Evolutionary conservation across 257 asterid species (phyloP).

Genomic region (Solanum dulcamara): DNA sequence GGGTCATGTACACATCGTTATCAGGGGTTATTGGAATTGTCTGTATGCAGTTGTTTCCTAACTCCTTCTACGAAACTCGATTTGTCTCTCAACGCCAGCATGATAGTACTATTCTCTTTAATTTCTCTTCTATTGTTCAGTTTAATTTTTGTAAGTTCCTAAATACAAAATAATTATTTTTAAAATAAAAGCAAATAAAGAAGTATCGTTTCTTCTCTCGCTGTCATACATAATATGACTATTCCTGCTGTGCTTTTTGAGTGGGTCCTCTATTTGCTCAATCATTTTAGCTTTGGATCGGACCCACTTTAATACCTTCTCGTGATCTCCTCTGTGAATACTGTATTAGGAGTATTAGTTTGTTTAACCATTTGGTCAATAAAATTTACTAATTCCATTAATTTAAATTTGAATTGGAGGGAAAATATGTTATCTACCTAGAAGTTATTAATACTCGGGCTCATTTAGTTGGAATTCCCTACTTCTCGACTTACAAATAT

Average conservation of each 20-base stretch:
- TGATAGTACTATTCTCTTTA: background rate
- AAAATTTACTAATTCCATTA: background rate
- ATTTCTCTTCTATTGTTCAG: too few species aligned
- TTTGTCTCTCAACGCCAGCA: background rate
- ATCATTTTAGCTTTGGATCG: background rate
- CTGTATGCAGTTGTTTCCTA: conserved; percentile 7
- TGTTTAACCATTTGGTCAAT: rapidly evolving
- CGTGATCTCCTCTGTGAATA: background rate
- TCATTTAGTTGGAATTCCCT: background rate
- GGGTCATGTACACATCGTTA: conserved; percentile 26
- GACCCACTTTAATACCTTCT: background rate
- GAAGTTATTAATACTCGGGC: background rate
- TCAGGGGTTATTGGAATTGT: conserved; percentile 13
- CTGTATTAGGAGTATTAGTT: background rate
- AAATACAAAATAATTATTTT: background rate
- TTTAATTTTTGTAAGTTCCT: too few species aligned
- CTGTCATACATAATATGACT: background rate
- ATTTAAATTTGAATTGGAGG: background rate
- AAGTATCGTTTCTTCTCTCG: background rate
- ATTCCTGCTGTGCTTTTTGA: background rate
- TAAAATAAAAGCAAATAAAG: background rate
- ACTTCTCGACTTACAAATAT: background rate
- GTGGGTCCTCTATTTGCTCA: background rate
- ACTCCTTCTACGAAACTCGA: background rate
- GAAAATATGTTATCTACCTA: background rate